Evolutionary conservation across 805 yeast species (phyloP), one percentile per base, ranked within the genome.

Genomic region (Geotrichum ghanense): DNA sequence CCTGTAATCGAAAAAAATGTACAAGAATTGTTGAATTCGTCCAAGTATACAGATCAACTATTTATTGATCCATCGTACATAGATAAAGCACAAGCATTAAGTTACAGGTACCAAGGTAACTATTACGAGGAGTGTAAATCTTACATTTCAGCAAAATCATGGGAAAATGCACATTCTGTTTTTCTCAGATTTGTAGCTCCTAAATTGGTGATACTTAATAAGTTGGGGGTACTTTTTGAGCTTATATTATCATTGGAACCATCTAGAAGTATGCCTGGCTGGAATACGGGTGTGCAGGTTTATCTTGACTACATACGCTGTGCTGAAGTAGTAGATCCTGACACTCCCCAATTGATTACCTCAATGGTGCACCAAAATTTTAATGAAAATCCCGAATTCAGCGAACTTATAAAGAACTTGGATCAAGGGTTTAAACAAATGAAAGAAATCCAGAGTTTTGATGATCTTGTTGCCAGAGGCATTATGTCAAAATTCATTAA

Each of bases 141-240:
- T 23, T 71, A 82, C 42, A 63, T 86, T 1, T 70, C 68, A 10
- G 95, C 95, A 0, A 69, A 67, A 9, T 60, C 73, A 44, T 75
- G 75, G 67, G 68, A 63, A 0, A 78, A 75, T 35, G 95, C 95
- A 0, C 92, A 85, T 56, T 58, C 64, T 1, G 64, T 76, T 1
- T 63, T 85, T 3, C 54, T 79, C 6, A 57, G 66, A 1, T 60
- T 69, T 2, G 81, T 87, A 24, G 97, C 90, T 0, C 97, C 97
- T 6, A 60, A 63, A 12, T 74, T 81, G 2, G 75, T 89, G 1
- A 73, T 80, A 14, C 68, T 74, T n/a, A 72, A 74, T 47, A 64
- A 60, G 12, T 44, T 53, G 3, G 51, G 41, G 17, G 45, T 45
- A 12, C 47, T 66, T 10, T 45, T 42, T 17, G 53, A 48, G 4